Evolutionary conservation across 2,329 filamentous ascomycete genomes (phyloP).

Genomic region (Pseudocercospora fuligena): DNA sequence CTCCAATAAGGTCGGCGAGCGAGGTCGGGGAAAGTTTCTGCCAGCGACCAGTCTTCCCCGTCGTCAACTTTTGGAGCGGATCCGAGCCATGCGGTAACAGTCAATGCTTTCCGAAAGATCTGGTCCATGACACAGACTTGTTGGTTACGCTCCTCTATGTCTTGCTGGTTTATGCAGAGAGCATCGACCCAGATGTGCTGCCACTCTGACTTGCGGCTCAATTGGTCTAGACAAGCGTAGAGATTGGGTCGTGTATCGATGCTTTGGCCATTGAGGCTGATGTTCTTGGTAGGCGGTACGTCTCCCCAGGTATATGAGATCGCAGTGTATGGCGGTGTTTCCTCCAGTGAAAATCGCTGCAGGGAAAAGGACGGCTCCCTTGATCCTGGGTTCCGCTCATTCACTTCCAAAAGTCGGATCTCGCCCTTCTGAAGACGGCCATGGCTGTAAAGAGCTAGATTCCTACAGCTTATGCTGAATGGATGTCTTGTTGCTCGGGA

Average conservation of each 20-base stretch:
- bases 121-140: conserved; percentile 19
- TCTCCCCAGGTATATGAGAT: conserved; percentile 15
- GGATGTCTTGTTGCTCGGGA: not conserved
- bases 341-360: not conserved
- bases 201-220: not conserved
- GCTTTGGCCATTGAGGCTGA: conserved; percentile 1
- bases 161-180: conserved; percentile 14
- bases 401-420: not conserved
- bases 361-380: not conserved
- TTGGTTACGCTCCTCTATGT: conserved; percentile 13
- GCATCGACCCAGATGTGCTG: conserved; percentile 18
- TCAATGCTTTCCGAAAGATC: conserved; percentile 12
- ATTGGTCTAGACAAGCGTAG: not conserved
- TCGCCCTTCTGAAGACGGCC: not conserved
- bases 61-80: not conserved
- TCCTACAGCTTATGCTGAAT: not conserved
- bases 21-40: not conserved
- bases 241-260: not conserved
- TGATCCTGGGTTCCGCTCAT: not conserved
- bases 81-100: conserved; percentile 10
- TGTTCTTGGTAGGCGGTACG: not conserved
- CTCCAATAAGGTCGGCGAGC: conserved; percentile 2
- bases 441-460: not conserved
- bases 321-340: not conserved
- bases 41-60: not conserved